Evolutionary conservation across 169 alveolate genomes (phyloP).

Genomic region (Cryptosporidium ubiquitum): DNA sequence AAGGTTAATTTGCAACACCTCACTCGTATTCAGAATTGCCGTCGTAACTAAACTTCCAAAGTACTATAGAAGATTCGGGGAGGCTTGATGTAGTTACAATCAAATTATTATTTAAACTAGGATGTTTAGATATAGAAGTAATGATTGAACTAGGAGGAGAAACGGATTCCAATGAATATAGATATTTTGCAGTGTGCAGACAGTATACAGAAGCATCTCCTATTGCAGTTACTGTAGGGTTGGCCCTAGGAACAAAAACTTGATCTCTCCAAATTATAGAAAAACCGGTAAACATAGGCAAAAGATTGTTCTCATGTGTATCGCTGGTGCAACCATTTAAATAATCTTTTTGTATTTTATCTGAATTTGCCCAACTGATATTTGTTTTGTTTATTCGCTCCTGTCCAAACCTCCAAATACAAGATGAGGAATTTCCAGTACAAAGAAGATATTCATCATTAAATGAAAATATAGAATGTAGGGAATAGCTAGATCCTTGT

Average conservation of each 20-base stretch:
- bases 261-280: slow-evolving; percentile 19
- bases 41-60: slow-evolving; percentile 1
- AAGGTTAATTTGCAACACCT: not conserved
- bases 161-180: not conserved
- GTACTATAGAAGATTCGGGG: slow-evolving; percentile 32
- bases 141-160: not conserved
- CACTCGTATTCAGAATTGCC: not conserved
- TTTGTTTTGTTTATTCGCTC: not conserved
- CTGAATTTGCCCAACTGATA: not conserved
- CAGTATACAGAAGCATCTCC: slow-evolving; percentile 18
- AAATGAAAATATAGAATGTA: slow-evolving; percentile 43
- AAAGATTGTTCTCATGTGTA: not conserved
- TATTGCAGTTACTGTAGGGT: not conserved
- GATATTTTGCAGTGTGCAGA: not conserved
- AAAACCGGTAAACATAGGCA: slow-evolving; percentile 33
- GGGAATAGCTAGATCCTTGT: not conserved
- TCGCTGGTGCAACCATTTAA: too few species aligned
- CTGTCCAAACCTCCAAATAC: slow-evolving; percentile 27
- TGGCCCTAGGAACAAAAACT: slow-evolving; percentile 29
- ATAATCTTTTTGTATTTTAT: not conserved
- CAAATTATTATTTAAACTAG: not conserved
- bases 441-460: slow-evolving; percentile 15
- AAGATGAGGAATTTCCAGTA: slow-evolving; percentile 23
- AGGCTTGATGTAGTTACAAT: slow-evolving; percentile 54
- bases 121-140: slow-evolving; percentile 36